Evolutionary conservation across 495 filamentous ascomycete species (phyloP).

Genomic region (Filosporella fistucella): DNA sequence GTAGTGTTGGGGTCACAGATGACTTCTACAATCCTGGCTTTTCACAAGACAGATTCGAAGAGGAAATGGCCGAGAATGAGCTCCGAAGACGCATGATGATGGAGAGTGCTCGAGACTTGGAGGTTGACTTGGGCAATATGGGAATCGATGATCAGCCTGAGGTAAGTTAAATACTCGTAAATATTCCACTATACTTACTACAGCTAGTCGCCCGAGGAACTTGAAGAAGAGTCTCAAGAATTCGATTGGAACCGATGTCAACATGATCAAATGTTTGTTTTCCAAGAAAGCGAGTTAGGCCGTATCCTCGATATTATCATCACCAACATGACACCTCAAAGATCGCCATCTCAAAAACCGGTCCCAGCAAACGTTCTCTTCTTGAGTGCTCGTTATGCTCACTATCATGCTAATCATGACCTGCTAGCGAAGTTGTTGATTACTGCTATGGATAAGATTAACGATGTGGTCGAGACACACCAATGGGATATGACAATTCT

Average conservation of each 20-base stretch:
- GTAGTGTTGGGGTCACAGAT: conserved; percentile 77
- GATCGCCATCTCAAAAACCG: conserved; percentile 93
- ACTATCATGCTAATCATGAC: conserved; percentile 90
- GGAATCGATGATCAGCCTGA: conserved; percentile 95
- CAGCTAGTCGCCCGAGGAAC: conserved; percentile 68
- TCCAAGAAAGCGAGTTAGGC: conserved; percentile 88
- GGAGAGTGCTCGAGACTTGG: conserved; percentile 95
- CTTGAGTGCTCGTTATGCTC: conserved; percentile 90
- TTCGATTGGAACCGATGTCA: conserved; percentile 97
- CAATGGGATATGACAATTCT: conserved; percentile 99
- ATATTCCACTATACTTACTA: conserved; percentile 22
- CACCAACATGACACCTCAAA: conserved; percentile 95
- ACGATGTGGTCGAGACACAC: conserved; percentile 85
- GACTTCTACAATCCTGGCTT: conserved; percentile 96
- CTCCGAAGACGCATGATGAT: conserved; percentile 98
- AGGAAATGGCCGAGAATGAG: conserved; percentile 96
- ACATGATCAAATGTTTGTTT: conserved; percentile 99
- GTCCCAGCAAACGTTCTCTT: conserved; percentile 97
- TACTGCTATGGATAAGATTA: conserved; percentile 93
- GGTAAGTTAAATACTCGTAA: conserved; percentile 43
- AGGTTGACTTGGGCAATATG: conserved; percentile 93
- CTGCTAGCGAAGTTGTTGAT: conserved; percentile 74
- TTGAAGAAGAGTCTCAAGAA: conserved; percentile 86
- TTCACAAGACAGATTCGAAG: conserved; percentile 90
- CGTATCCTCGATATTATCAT: conserved; percentile 92